Base-by-base conservation (phyloP, 148 eudicot species). In the Hydrangea macrophylla region DNA sequence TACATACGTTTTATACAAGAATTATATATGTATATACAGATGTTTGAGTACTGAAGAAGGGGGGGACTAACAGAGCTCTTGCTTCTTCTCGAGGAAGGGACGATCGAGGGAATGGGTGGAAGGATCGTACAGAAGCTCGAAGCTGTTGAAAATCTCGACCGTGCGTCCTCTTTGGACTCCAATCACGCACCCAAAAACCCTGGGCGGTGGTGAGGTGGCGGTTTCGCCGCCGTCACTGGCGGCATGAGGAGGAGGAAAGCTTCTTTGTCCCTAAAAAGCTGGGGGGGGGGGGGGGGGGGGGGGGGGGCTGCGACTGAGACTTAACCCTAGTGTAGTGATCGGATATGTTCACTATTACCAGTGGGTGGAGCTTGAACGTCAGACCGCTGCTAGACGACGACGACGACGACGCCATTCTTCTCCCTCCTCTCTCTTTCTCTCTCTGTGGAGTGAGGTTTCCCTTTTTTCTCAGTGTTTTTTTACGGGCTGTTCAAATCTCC, bases 71-170 rank as follows among this genome's bases (percentile, higher is more conserved):
- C 96, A 93, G 10, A 93, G 96, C 65, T 93, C 98, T 64, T 90
- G 96, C 78, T 93, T 93, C 73, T 93, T 93, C 76, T 73, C 81
- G 32, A 90, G 88, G 70, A 93, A 93, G 50, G 77, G 25, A 22
- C 98, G 95, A 45, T 93, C 96, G 56, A 93, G 92, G 2, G 95
- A 77, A 32, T 70, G 67, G 12, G 87, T 76, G 30, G 63, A 58
- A 0, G 76, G 65, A 75, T 93, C 92, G 67, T 75, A 88, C 2
- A 90, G 82, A 40, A 90, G 86, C 67, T 93, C 96, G 65, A 93
- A 93, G 61, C 96, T 93, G 70, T 90, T 93, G 72, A 90, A 93
- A 76, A 93, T 90, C 87, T 93, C 98, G 55, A 93, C 96, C 20
- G 94, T 88, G 40, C 98, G 85, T 31, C 96, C 96, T 31, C 80